Base-by-base conservation (phyloP, 2,329 filamentous ascomycete genomes). In the Hortaea werneckii region DNA sequence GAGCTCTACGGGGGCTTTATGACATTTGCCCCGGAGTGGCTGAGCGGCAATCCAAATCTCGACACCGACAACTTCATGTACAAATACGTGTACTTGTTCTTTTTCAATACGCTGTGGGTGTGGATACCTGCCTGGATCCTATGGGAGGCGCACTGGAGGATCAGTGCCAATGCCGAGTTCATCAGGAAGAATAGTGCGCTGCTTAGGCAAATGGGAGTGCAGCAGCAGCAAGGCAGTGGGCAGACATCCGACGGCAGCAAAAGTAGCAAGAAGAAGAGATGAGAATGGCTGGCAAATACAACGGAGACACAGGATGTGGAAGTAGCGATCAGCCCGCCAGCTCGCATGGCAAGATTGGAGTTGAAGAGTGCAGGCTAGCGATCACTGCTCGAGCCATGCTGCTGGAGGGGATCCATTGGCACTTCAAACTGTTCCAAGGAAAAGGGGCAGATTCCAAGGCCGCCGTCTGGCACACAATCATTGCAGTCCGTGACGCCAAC, bases 11-110 rank as follows among this genome's bases (percentile, higher is more conserved):
- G 79, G 50, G 73, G 73, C 27, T 81, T 75, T 59, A 81, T 82
- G 77, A 82, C 79, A 0, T 82, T 82, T 61, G 74, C 72, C 37
- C 79, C 79, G 30, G 79, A 83, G 59, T 82, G 78, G 79, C 60
- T 83, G 53, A 76, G 70, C 2, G 78, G 76, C 0, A 76, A 67
- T 40, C 65, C 72, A 11, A 76, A 77, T 54, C 63, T 83, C 45
- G 74, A 78, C 50, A 78, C 74, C 0, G 70, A 69, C 29, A 78
- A 80, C 50, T 76, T 72, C 52, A 77, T 82, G 62, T 82, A 79
- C 56, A 59, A 77, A 59, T 81, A 78, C 76, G 62, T 82, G 8
- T 82, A 82, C 54, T 62, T 83, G 51, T 62, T 75, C 48, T 80
- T 81, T 62, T 82, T 82, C 65, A 83, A 83, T 56, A 74, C 68